phyloP scores from a whole-genome alignment of 179 eudicot genomes.

The Heliamphora pulchella region DNA sequence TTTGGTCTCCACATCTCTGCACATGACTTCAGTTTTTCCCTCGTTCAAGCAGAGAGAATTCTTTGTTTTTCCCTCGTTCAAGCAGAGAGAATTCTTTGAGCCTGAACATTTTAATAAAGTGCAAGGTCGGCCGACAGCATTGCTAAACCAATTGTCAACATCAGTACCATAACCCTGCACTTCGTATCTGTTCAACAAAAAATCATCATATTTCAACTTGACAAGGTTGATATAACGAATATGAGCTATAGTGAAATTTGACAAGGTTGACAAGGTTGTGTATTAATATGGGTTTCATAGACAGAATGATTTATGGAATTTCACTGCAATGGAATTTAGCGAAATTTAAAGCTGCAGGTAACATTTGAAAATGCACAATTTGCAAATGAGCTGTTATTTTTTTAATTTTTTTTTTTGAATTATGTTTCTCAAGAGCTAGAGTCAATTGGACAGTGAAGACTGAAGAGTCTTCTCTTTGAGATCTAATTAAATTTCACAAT shows the following conservation, averaged over 20 bases:
- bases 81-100: constrained; percentile 22
- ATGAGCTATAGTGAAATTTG: not conserved
- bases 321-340: not conserved
- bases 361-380: not conserved
- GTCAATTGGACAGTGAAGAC: not conserved
- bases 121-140: constrained; percentile 80
- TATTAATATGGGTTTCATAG: too few species aligned
- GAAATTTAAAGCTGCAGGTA: not conserved
- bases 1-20: constrained; percentile 50
- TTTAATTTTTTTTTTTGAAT: not conserved
- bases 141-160: constrained; percentile 74
- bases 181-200: constrained; percentile 47
- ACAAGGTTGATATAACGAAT: not conserved
- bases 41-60: constrained; percentile 22
- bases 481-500: not conserved
- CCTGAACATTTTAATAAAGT: constrained; percentile 51
- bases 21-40: constrained; percentile 31
- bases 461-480: not conserved
- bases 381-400: not conserved
- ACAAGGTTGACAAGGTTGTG: too few species aligned
- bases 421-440: not conserved
- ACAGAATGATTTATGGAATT: not conserved
- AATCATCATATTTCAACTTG: not conserved
- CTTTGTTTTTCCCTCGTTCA: constrained; percentile 26
- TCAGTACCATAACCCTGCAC: constrained; percentile 50